Conservation (phyloP, 192 early-diverging fungal genomes). For the Gryganskiella cystojenkinii region DNA sequence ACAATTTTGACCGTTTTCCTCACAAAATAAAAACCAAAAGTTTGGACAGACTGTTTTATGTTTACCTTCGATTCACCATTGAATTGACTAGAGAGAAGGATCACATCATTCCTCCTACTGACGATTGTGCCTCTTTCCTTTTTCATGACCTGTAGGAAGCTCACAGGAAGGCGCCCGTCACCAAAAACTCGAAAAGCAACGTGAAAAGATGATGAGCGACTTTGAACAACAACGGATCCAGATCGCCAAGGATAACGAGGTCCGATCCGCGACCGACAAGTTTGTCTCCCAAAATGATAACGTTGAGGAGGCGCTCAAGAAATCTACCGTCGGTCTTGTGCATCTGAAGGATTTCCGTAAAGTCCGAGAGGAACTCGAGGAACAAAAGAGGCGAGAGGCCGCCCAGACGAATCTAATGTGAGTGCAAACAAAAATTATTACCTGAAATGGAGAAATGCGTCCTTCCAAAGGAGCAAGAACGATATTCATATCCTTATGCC, state of each 20-base stretch:
- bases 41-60: no score
- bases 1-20: not conserved
- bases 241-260: conserved; percentile 79
- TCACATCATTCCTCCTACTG: not conserved
- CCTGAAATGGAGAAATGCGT: not conserved
- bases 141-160: conserved; percentile 10
- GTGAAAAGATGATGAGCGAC: conserved; percentile 74
- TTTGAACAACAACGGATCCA: conserved; percentile 77
- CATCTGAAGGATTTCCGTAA: conserved; percentile 90
- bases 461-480: no score
- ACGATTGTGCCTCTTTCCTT: not conserved
- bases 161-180: conserved; percentile 68
- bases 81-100: no score
- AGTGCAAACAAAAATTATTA: conserved; percentile 32
- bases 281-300: conserved; percentile 82
- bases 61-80: no score
- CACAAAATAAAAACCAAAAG: not conserved
- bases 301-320: conserved; percentile 87
- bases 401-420: conserved; percentile 66
- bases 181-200: conserved; percentile 73
- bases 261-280: conserved; percentile 75
- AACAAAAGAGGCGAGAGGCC: conserved; percentile 79
- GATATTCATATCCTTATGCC: not conserved
- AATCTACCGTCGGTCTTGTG: conserved; percentile 90
- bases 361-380: conserved; percentile 84